Conservation (phyloP, 75 land plant species). For the Adiantum capillusveneris region DNA sequence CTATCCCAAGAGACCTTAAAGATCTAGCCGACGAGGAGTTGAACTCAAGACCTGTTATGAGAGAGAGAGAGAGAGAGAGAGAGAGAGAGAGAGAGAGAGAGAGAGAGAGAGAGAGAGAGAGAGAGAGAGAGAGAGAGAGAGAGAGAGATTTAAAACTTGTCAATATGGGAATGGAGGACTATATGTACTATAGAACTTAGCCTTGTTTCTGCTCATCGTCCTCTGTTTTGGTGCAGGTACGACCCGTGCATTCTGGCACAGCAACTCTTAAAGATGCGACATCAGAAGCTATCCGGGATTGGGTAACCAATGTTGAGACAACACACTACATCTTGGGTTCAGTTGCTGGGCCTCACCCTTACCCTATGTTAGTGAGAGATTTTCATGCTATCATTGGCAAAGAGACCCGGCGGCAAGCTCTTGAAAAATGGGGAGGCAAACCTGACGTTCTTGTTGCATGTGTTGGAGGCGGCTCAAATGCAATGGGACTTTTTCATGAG, state of each 20-base stretch:
- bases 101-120: no score
- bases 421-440: conserved; percentile 96
- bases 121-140: not conserved
- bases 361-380: conserved; percentile 72
- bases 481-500: conserved; percentile 79
- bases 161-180: no score
- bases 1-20: no score
- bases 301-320: conserved; percentile 78
- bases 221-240: conserved; percentile 37
- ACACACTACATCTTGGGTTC: conserved; percentile 75
- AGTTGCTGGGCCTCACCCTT: conserved; percentile 93
- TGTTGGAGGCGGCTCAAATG: conserved; percentile 95
- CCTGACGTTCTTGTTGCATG: conserved; percentile 91
- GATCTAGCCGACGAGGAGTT: no score
- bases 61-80: no score
- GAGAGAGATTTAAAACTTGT: no score
- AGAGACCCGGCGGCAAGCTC: conserved; percentile 75
- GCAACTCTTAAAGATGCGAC: conserved; percentile 83
- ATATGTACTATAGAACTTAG: not conserved
- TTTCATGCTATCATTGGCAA: conserved; percentile 89
- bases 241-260: conserved; percentile 59
- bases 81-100: no score
- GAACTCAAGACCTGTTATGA: no score
- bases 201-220: not conserved
- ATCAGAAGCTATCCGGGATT: conserved; percentile 75